Conservation (phyloP, 1,139 yeast species). For the Saccharomyces hybrid region DNA sequence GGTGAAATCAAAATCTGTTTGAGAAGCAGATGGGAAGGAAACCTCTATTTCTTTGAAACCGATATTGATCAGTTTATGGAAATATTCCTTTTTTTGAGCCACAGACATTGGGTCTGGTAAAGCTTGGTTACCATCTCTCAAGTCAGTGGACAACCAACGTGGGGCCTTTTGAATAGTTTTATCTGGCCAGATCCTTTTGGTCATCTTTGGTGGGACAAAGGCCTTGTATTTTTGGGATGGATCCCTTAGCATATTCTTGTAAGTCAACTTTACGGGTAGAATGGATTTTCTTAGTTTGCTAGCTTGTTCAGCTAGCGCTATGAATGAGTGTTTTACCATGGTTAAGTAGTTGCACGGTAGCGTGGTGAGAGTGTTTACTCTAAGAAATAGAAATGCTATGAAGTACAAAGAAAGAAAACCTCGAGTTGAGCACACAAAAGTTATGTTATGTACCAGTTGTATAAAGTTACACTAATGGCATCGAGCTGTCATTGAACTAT, state of each 20-base stretch:
- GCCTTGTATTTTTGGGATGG: slow-evolving; percentile 73
- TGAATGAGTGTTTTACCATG: neutral
- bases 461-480: neutral
- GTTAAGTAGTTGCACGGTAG: neutral
- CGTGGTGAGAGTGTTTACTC: neutral
- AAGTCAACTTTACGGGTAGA: slow-evolving; percentile 30
- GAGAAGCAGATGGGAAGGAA: slow-evolving; percentile 93
- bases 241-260: slow-evolving; percentile 51
- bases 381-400: neutral
- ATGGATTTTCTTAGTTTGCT: neutral
- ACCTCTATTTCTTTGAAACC: slow-evolving; percentile 98
- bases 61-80: slow-evolving; percentile 70
- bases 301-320: neutral
- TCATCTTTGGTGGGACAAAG: slow-evolving; percentile 53
- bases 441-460: neutral
- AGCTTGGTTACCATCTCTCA: slow-evolving; percentile 95
- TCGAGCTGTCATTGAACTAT: neutral
- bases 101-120: slow-evolving; percentile 95
- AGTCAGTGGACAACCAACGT: slow-evolving; percentile 91
- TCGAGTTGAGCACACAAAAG: neutral
- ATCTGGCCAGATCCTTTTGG: slow-evolving; percentile 84
- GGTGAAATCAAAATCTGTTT: slow-evolving; percentile 92
- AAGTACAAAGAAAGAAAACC: neutral
- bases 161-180: slow-evolving; percentile 73
- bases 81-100: slow-evolving; percentile 80